Conservation (phyloP, 2,329 filamentous ascomycete species). For the Zymoseptoria ardabiliae region DNA sequence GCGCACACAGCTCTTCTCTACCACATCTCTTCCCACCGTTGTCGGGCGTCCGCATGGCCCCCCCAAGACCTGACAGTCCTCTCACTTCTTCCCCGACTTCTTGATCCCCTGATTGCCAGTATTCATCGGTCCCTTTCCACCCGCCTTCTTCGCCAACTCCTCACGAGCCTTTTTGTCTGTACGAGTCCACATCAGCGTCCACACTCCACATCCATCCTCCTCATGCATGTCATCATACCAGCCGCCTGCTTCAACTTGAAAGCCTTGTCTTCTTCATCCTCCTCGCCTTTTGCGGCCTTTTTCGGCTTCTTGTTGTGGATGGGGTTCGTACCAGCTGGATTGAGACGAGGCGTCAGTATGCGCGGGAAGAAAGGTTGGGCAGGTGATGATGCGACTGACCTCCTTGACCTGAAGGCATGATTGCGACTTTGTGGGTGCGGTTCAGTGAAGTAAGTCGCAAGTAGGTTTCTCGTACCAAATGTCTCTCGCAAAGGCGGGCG, state of each 20-base stretch:
- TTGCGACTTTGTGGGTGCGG: constrained; percentile 14
- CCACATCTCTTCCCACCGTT: no score
- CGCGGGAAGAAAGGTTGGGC: neutral
- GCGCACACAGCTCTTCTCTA: no score
- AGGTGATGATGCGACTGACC: constrained; percentile 29
- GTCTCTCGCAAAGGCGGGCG: neutral
- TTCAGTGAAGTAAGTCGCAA: neutral
- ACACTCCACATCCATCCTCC: neutral
- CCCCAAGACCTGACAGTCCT: neutral
- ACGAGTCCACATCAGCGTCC: neutral
- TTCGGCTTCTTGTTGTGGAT: constrained; percentile 71
- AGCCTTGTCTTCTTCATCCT: constrained; percentile 81
- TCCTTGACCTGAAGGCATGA: constrained; percentile 46
- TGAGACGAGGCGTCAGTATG: constrained; percentile 3
- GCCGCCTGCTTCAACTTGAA: constrained; percentile 77
- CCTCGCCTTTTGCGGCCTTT: constrained; percentile 67
- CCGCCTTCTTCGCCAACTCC: constrained; percentile 75
- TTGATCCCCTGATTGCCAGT: constrained; percentile 84
- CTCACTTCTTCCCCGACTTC: constrained; percentile 94
- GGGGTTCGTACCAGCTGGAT: constrained; percentile 47
- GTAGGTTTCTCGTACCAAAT: neutral
- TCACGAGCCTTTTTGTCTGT: constrained; percentile 63
- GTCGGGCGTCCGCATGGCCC: neutral
- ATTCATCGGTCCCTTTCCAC: constrained; percentile 83
- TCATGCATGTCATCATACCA: constrained; percentile 50